A percentile compares a stretch with the other conserved stretches of the same genome.
Conservation (phyloP, 2,329 filamentous ascomycete genomes). For the Leptosphaerulina australis region DNA sequence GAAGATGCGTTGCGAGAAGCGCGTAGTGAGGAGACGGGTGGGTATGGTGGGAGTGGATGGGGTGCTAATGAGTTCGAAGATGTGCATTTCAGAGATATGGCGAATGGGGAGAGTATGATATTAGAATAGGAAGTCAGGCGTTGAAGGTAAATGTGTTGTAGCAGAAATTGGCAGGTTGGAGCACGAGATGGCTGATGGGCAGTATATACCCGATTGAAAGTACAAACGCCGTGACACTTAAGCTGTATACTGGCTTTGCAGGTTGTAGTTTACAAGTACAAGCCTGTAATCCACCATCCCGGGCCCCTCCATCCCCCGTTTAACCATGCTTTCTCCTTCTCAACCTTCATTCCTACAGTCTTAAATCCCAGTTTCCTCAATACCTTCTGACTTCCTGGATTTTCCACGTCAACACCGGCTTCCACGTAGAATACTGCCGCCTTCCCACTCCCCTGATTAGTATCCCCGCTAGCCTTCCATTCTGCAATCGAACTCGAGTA, state of each 20-base stretch:
- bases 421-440: constrained; percentile 32
- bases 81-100: constrained; percentile 58
- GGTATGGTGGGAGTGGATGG: constrained; percentile 21
- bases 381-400: constrained; percentile 29
- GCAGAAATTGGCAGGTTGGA: no score
- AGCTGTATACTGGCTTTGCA: no score
- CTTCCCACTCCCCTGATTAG: background rate
- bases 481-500: constrained; percentile 15
- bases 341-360: constrained; percentile 30
- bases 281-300: constrained; percentile 11
- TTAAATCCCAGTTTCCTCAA: constrained; percentile 35
- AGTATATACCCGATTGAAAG: no score
- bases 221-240: no score
- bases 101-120: constrained; percentile 62
- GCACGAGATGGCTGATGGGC: no score
- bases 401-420: constrained; percentile 29
- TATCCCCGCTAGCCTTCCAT: background rate
- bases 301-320: constrained; percentile 31
- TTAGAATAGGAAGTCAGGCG: constrained; percentile 51
- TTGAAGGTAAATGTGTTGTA: background rate
- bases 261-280: constrained; percentile 10
- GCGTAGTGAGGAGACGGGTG: constrained; percentile 51
- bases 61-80: constrained; percentile 48
- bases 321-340: constrained; percentile 30
- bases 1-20: constrained; percentile 58